phyloP scores from a whole-genome alignment of 2,329 filamentous ascomycete species.

The Paracamarosporium sp. region DNA sequence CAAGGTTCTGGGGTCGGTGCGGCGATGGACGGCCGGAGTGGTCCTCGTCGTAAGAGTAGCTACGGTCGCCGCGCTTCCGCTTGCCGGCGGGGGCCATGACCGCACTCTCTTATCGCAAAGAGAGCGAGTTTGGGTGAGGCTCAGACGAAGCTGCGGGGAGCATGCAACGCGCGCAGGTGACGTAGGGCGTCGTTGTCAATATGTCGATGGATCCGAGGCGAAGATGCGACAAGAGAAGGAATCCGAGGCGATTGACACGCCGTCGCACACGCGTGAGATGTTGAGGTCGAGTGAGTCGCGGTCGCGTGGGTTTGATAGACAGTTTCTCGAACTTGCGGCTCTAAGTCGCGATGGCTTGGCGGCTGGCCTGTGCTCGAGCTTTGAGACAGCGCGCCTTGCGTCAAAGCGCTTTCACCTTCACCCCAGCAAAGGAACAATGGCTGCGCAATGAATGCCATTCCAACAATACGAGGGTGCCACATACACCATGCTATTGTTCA shows the following conservation, averaged over 20 bases:
- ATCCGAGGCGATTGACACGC: slow-evolving; percentile 12
- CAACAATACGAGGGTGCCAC: too few relatives aligned
- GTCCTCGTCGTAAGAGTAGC: slow-evolving; percentile 52
- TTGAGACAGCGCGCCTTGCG: not conserved
- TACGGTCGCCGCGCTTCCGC: slow-evolving; percentile 61
- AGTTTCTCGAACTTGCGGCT: slow-evolving; percentile 20
- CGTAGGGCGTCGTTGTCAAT: not conserved
- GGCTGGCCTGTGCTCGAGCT: not conserved
- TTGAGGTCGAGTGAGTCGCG: slow-evolving; percentile 23
- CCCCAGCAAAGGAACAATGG: not conserved
- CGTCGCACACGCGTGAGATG: slow-evolving; percentile 13
- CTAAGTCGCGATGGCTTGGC: slow-evolving; percentile 1
- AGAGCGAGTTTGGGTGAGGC: slow-evolving; percentile 30
- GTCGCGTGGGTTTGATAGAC: slow-evolving; percentile 19
- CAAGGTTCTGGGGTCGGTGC: slow-evolving; percentile 57
- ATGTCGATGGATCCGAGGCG: slow-evolving; percentile 3
- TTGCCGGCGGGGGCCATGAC: slow-evolving; percentile 62
- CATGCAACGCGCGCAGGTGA: slow-evolving; percentile 32
- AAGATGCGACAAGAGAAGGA: not conserved
- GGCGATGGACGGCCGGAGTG: slow-evolving; percentile 54
- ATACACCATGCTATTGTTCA: too few relatives aligned
- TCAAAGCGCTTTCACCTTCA: not conserved
- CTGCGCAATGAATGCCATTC: not conserved
- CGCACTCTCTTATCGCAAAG: slow-evolving; percentile 35
- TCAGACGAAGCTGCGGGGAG: slow-evolving; percentile 29